A percentile compares a stretch with the other conserved stretches of the same genome.
These are phyloP conservation scores for Rhodamnia argentea DNA, from an alignment of 345 rosid species.

Conservation along the genomic window DNA sequence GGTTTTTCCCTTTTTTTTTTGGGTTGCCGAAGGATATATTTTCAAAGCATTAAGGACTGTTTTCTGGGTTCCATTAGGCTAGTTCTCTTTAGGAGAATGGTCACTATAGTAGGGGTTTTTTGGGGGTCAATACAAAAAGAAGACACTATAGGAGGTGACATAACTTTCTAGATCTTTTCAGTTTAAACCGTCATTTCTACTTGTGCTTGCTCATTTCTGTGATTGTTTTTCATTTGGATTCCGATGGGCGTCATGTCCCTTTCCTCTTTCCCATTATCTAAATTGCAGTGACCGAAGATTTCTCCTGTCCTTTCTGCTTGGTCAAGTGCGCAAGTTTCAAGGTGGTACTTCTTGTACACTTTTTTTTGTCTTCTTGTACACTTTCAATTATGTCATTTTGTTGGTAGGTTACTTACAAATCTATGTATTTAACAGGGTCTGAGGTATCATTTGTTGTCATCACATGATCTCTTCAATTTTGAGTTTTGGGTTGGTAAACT, in stretches of 20 bases:
- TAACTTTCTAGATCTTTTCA: background rate
- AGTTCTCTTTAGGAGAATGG: background rate
- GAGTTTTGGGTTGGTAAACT: constrained; percentile 99
- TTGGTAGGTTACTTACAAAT: background rate
- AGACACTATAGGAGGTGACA: background rate
- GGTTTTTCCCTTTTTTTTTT: background rate
- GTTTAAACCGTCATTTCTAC: background rate
- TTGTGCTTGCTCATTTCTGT: background rate
- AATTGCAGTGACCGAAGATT: constrained; percentile 92
- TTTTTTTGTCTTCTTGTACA: background rate
- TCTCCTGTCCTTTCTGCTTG: constrained; percentile 96
- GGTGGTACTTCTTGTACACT: constrained; percentile 26
- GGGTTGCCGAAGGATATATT: background rate
- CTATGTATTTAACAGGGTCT: constrained; percentile 45
- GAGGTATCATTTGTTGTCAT: constrained; percentile 71
- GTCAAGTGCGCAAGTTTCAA: constrained; percentile 90
- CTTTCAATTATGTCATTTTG: background rate
- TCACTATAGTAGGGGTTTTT: background rate
- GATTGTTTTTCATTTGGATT: background rate
- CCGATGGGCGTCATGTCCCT: background rate
- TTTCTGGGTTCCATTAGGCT: background rate
- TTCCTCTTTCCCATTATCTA: background rate
- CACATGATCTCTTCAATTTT: constrained; percentile 88
- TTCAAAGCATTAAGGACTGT: background rate
- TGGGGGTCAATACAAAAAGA: background rate